Evolutionary conservation across 164 flowering plant species (phyloP).

Genomic region (Vitis vinifera): ASM3070453v1 NC_081820.1:624001-624500

Average conservation of each 20-base stretch:
- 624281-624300: conserved; percentile 15
- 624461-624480: conserved; percentile 9
- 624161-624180: conserved; percentile 11
- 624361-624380: conserved; percentile 1
- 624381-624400: conserved; percentile 1
- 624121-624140: conserved; percentile 18
- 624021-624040: conserved; percentile 15
- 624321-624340: conserved; percentile 20
- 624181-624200: conserved; percentile 9
- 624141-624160: conserved; percentile 17
- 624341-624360: conserved; percentile 19
- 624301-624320: conserved; percentile 17
- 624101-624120: conserved; percentile 13
- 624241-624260: conserved; percentile 19
- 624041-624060: conserved; percentile 5
- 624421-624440: conserved; percentile 15
- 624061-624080: conserved; percentile 14
- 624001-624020: conserved; percentile 12
- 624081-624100: conserved; percentile 16
- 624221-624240: conserved; percentile 18
- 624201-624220: neutral
- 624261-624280: conserved; percentile 15
- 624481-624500: conserved; percentile 6
- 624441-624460: conserved; percentile 11
- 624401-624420: conserved; percentile 12